Base-by-base conservation (phyloP, 2,329 filamentous ascomycete species). In the Stenocarpella maydis region DNA sequence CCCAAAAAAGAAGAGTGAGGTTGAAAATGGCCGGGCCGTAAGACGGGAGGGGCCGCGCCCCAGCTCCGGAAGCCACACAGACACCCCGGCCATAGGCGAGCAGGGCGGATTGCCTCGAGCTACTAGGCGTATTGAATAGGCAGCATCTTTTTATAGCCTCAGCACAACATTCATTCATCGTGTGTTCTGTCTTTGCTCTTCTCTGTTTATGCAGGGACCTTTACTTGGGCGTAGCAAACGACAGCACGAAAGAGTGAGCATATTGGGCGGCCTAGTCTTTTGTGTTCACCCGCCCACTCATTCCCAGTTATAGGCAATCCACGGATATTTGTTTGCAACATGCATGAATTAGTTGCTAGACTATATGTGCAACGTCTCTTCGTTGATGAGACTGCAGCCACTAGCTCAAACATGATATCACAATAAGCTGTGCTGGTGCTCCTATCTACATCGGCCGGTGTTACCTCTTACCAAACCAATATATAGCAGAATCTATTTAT, bases 11-110 rank as follows among this genome's bases (percentile, higher is more conserved):
- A 31, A n/a, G n/a, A 39, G 21, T 65, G 60, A 65, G 21, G 67
- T 69, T 26, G 24, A 54, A 49, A 58, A 37, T 60, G 24, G 9
- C 52, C 41, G 45, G 34, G 28, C 39, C 26, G 39, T 43, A 21
- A 41, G 49, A 39, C 60, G 43, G 58, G 58, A 37, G 31, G 66
- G 45, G 49, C 65, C 55, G 69, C 49, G 54, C 47, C 28, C 39
- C 52, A 26, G 60, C 60, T 63, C 60, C n/a, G 39, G 31, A 50
- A 21, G 14, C 31, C n/a, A 24, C 34, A 58, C 50, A 45, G 49
- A 43, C 24, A 15, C 39, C 10, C 58, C 50, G 24, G 24, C n/a
- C n/a, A n/a, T 43, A 47, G 58, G 34, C 43, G 19, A 37, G 26
- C 12, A 26, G 58, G 58, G 41, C 19, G 58, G 34, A 21, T 34